Base-by-base conservation (phyloP, 2,329 filamentous ascomycete genomes). In the Penicillium sp. region DNA sequence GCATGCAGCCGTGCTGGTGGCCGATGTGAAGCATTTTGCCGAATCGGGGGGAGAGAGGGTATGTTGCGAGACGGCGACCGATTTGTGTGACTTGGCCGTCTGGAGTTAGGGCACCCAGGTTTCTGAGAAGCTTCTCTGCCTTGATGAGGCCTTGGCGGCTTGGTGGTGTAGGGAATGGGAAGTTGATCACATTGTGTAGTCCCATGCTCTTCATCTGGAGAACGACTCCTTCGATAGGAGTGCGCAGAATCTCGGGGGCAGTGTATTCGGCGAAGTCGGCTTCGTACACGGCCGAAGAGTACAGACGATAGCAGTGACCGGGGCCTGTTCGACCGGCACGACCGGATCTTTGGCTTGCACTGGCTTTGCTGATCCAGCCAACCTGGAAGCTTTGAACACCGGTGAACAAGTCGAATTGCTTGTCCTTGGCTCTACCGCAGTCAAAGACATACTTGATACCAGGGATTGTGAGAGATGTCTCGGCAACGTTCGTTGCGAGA, bases 301-400 rank as follows among this genome's bases (percentile, higher is more conserved):
- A 99, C 5, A 99, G 77, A 55, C 92, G 82, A 77, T 97, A 99
- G 75, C 93, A 98, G 75, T 99, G 96, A 8, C 95, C 95, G 1
- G 95, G 93, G 0, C 92, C 93, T 4, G 93, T 99, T 81, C 95
- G 88, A 61, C 96, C 95, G 56, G 95, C 95, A 82, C 95, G 91
- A 77, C 95, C 95, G 57, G 91, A 87, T 72, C 95, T 85, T 75
- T 99, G 95, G 63, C 88, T 90, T 8, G 95, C 93, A 72, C 91
- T 96, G 27, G 95, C 95, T 77, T 99, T 98, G 78, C 93, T 97
- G 71, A 98, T 96, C 91, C 93, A 99, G 41, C 90, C 89, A 52
- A 99, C 86, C 67, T 96, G 90, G 71, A 96, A 99, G 69, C 90
- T 96, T 72, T 99, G 95, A 0, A 99, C 93, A 3, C 93, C 93